phyloP scores from a whole-genome alignment of 441 rosid species.

The Biscutella auriculata region DNA sequence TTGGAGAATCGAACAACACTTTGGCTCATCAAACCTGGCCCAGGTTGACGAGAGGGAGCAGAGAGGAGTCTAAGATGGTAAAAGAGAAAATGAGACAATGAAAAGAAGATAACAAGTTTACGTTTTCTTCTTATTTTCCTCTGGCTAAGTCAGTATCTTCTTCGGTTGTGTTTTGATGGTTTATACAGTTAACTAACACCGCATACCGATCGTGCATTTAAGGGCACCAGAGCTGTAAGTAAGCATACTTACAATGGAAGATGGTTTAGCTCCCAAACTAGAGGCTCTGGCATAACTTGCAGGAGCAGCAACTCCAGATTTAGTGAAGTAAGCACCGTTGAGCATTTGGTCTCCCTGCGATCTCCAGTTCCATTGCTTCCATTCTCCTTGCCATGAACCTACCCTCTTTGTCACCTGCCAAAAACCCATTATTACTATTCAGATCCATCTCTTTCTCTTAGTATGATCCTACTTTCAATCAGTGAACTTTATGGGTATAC shows the following conservation, averaged over 20 bases:
- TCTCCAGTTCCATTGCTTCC: slow-evolving; percentile 52
- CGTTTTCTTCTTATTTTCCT: slow-evolving; percentile 5
- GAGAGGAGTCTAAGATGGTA: not conserved
- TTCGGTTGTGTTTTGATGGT: not conserved
- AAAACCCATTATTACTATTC: not conserved
- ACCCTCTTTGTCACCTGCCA: slow-evolving; percentile 60
- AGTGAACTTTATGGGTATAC: slow-evolving; percentile 14
- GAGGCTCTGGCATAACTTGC: slow-evolving; percentile 54
- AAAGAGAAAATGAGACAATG: slow-evolving; percentile 49
- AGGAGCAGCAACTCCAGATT: slow-evolving; percentile 36
- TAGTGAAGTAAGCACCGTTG: slow-evolving; percentile 51
- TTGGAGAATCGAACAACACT: slow-evolving; percentile 24
- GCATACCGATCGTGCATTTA: slow-evolving; percentile 31
- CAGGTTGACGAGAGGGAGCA: slow-evolving; percentile 19
- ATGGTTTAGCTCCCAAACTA: slow-evolving; percentile 54
- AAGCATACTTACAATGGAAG: slow-evolving; percentile 38
- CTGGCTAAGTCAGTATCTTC: slow-evolving; percentile 1
- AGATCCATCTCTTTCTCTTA: not conserved
- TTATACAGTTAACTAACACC: slow-evolving; percentile 4
- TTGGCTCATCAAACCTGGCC: slow-evolving; percentile 18
- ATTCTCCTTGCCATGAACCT: slow-evolving; percentile 20
- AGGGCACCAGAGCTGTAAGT: slow-evolving; percentile 48
- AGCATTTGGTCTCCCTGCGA: slow-evolving; percentile 45
- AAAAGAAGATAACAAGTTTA: slow-evolving; percentile 29
- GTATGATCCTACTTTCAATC: not conserved